Conservation (phyloP, 495 filamentous ascomycete species). For the Schizothecium vesticola region DNA sequence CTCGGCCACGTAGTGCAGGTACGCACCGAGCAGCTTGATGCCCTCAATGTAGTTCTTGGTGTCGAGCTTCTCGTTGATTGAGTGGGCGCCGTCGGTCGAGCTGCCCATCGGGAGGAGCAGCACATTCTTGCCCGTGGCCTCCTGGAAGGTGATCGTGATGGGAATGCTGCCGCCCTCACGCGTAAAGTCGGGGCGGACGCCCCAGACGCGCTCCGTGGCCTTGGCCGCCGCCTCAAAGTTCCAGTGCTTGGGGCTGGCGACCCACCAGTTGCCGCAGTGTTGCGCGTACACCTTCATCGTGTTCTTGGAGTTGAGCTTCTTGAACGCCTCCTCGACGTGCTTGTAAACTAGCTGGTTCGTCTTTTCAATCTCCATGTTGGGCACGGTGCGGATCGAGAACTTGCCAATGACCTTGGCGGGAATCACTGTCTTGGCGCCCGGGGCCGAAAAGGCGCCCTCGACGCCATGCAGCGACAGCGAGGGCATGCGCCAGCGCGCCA, state of each 20-base stretch:
- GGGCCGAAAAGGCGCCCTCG: conserved; percentile 90
- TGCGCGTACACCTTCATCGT: conserved; percentile 69
- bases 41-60: conserved; percentile 96
- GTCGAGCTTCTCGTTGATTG: conserved; percentile 97
- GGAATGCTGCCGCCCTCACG: conserved; percentile 96
- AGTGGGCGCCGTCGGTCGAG: conserved; percentile 93
- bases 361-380: conserved; percentile 89
- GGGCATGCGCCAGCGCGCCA: conserved; percentile 92
- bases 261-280: conserved; percentile 98
- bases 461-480: conserved; percentile 94
- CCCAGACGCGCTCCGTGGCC: conserved; percentile 88
- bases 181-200: conserved; percentile 89
- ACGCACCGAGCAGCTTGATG: conserved; percentile 91
- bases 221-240: conserved; percentile 92
- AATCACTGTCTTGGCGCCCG: conserved; percentile 97
- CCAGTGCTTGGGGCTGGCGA: conserved; percentile 93
- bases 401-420: conserved; percentile 96
- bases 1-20: conserved; percentile 93
- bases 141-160: conserved; percentile 93
- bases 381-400: conserved; percentile 95
- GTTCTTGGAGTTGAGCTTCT: conserved; percentile 86
- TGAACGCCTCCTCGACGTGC: conserved; percentile 71
- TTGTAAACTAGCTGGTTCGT: conserved; percentile 80
- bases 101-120: conserved; percentile 93
- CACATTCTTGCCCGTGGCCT: conserved; percentile 98